Evolutionary conservation across 306 rosid species (phyloP), one percentile per base, ranked within the genome.

Genomic region (Quillaja saponaria): DNA sequence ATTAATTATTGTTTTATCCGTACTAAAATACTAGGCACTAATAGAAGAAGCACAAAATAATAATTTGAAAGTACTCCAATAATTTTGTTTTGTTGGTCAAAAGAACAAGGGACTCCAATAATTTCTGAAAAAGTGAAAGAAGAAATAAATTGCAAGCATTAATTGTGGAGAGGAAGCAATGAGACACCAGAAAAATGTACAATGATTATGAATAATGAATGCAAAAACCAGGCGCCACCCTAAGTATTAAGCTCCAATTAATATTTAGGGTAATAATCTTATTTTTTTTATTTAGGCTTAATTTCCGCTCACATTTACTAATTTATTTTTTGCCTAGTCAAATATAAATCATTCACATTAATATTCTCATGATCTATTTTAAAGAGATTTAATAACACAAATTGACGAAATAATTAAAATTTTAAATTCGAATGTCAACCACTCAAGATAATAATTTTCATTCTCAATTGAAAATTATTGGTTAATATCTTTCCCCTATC

Each of bases 221-320:
- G 85, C 85, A 68, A 47, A 72, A 71, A 53, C 72, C 76, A 85
- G 67, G 71, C 76, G 67, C 79, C 59, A 25, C 70, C 76, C 80
- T n/a, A 41, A 47, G 63, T 53, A 34, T 46, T 54, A 63, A n/a
- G n/a, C 67, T 58, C 25, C 34, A 34, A 28, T 12, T 47, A 63
- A 15, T 37, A 34, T 37, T n/a, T 42, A 67, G 11, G 9, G 49
- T 46, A 34, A n/a, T 45, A 12, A 45, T 64, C 34, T 56, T 63
- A 10, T n/a, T n/a, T n/a, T n/a, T n/a, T n/a, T n/a, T n/a, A n/a
- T n/a, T n/a, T n/a, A n/a, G n/a, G n/a, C n/a, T n/a, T n/a, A n/a
- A n/a, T n/a, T n/a, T n/a, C n/a, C n/a, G n/a, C n/a, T n/a, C n/a
- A n/a, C n/a, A n/a, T n/a, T n/a, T n/a, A n/a, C n/a, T n/a, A n/a